Evolutionary conservation across 176 grass and related monocot genomes (phyloP).

Genomic region (Juncus inflexus): DNA sequence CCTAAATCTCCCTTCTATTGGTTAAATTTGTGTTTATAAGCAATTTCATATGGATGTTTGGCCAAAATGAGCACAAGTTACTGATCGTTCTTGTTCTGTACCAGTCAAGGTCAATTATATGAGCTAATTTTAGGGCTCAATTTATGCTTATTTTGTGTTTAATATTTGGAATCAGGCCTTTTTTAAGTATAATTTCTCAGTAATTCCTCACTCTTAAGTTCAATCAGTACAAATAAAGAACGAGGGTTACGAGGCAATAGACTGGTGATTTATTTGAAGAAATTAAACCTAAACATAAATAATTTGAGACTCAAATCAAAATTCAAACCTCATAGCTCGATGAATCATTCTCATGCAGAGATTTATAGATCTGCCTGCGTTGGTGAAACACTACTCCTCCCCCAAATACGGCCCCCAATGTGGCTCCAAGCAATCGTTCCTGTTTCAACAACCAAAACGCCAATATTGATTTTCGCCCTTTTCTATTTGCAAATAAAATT

Average conservation of each 20-base stretch:
- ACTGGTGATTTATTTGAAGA: background rate
- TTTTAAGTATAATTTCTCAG: slow-evolving; percentile 5
- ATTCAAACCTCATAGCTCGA: slow-evolving; percentile 27
- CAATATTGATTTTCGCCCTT: background rate
- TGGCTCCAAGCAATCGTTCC: slow-evolving; percentile 40
- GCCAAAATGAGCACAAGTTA: too few species aligned
- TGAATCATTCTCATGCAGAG: slow-evolving; percentile 20
- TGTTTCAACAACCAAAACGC: slow-evolving; percentile 11
- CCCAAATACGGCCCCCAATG: slow-evolving; percentile 31
- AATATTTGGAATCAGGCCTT: background rate
- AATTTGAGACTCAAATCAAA: background rate
- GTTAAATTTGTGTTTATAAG: background rate
- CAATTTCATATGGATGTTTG: background rate
- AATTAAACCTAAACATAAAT: background rate
- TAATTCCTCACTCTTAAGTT: background rate
- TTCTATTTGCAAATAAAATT: background rate
- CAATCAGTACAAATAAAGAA: background rate
- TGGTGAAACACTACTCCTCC: slow-evolving; percentile 34
- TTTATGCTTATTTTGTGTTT: background rate
- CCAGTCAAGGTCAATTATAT: background rate
- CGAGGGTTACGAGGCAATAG: background rate
- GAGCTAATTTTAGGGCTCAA: background rate
- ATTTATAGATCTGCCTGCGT: slow-evolving; percentile 35
- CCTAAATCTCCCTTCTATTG: background rate
- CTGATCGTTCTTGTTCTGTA: too few species aligned